phyloP scores from a whole-genome alignment of 257 asterid species.

The Solanum appendiculatum region DNA sequence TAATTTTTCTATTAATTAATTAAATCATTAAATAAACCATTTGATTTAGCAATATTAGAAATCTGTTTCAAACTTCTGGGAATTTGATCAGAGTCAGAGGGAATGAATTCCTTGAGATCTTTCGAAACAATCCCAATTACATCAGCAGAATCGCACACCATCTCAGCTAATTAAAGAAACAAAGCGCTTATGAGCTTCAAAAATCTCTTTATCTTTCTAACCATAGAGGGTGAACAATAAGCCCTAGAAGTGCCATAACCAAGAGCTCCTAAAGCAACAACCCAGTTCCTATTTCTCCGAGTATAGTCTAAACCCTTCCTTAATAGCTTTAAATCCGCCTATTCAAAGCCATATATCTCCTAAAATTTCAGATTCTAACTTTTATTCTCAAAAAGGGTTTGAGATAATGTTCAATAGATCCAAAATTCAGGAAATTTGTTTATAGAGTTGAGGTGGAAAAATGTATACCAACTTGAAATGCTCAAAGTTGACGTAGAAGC shows the following conservation, averaged over 20 bases:
- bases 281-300: slow-evolving; percentile 34
- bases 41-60: slow-evolving; percentile 41
- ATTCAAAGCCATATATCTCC: not conserved
- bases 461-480: not conserved
- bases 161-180: slow-evolving; percentile 37
- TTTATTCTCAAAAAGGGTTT: not conserved
- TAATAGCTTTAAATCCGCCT: slow-evolving; percentile 29
- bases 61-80: slow-evolving; percentile 62
- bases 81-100: slow-evolving; percentile 50
- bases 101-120: slow-evolving; percentile 42
- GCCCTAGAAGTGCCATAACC: slow-evolving; percentile 44
- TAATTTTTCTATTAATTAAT: no score
- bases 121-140: slow-evolving; percentile 44
- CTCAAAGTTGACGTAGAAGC: not conserved
- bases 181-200: slow-evolving; percentile 28
- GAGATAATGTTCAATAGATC: not conserved
- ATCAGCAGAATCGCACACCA: slow-evolving; percentile 53
- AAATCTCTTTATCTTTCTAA: slow-evolving; percentile 33
- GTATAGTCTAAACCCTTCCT: slow-evolving; percentile 19
- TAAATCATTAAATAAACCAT: not conserved
- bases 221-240: slow-evolving; percentile 42
- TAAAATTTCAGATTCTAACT: not conserved
- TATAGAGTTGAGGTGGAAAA: not conserved
- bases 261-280: slow-evolving; percentile 32
- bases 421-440: not conserved